A percentile compares a stretch with the other conserved stretches of the same genome.
These are phyloP conservation scores for Lactarius sanguifluus DNA, from an alignment of 768 basidiomycete species.

Conservation along the genomic window DNA sequence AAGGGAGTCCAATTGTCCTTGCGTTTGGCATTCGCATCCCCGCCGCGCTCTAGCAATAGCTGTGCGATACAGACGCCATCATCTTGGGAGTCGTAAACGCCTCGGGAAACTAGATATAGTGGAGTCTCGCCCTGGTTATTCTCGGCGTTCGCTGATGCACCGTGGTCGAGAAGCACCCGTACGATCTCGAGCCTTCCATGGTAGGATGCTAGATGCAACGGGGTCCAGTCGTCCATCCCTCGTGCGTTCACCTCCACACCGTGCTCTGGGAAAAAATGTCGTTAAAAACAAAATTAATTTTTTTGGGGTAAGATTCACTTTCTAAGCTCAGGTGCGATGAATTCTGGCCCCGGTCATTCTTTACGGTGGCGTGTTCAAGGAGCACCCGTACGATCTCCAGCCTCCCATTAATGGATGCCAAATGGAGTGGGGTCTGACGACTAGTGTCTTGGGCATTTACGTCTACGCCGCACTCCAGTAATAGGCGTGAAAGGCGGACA, in stretches of 20 bases:
- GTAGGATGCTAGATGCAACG: no score
- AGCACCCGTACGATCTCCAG: no score
- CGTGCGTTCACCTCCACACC: no score
- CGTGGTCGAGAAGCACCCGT: neutral
- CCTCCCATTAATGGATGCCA: neutral
- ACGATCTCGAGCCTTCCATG: no score
- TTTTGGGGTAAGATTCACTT: no score
- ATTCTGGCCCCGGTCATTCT: no score
- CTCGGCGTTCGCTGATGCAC: neutral
- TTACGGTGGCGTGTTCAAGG: no score
- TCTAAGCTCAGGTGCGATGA: no score
- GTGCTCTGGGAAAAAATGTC: no score
- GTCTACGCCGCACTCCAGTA: neutral
- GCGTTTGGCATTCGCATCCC: neutral
- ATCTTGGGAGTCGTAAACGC: neutral
- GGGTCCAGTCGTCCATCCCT: no score
- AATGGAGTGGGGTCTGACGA: neutral
- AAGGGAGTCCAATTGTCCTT: neutral
- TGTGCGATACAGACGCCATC: neutral
- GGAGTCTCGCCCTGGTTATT: neutral
- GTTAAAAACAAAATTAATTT: no score
- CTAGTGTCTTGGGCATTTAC: neutral
- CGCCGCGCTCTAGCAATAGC: neutral
- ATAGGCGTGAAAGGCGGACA: neutral
- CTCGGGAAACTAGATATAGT: neutral